Percentiles rank a stretch among this genome's conserved stretches.
These are phyloP conservation scores for Lizonia empirigonia DNA, from an alignment of 2,329 filamentous ascomycete species.

Conservation along the genomic window DNA sequence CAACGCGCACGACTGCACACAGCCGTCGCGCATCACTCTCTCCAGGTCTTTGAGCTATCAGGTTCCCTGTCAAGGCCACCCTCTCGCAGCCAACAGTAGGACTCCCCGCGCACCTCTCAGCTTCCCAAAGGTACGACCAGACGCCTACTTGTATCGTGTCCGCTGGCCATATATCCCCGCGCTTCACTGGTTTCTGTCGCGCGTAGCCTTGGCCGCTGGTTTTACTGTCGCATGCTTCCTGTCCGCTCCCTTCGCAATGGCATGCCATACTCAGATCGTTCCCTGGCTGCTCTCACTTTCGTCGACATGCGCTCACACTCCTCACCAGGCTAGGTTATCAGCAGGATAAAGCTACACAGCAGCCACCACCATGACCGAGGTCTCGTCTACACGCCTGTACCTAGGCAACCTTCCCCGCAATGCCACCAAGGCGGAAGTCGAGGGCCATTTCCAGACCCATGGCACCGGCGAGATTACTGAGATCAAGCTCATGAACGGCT, in stretches of 20 bases:
- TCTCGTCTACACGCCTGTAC: conserved; percentile 94
- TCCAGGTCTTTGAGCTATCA: conserved; percentile 29
- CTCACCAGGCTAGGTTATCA: conserved; percentile 41
- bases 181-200: conserved; percentile 32
- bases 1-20: conserved; percentile 18
- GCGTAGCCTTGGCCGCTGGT: conserved; percentile 33
- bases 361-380: conserved; percentile 70
- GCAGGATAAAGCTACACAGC: conserved; percentile 22
- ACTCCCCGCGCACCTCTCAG: conserved; percentile 19
- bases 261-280: conserved; percentile 30
- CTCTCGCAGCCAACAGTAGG: conserved; percentile 25
- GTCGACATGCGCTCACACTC: conserved; percentile 43
- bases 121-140: conserved; percentile 38
- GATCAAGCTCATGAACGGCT: conserved; percentile 99
- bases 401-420: conserved; percentile 96
- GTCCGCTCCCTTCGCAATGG: conserved; percentile 29
- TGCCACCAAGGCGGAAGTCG: conserved; percentile 96
- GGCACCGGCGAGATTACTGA: conserved; percentile 97
- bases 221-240: conserved; percentile 28
- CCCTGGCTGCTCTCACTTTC: conserved; percentile 30
- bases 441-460: conserved; percentile 93
- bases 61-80: conserved; percentile 25
- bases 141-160: conserved; percentile 29
- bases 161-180: conserved; percentile 27
- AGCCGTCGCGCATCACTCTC: conserved; percentile 14